A percentile compares a stretch with the other conserved stretches of the same genome.
Conservation (phyloP, 2,329 filamentous ascomycete genomes). For the Mollisia scopiformis region DNA sequence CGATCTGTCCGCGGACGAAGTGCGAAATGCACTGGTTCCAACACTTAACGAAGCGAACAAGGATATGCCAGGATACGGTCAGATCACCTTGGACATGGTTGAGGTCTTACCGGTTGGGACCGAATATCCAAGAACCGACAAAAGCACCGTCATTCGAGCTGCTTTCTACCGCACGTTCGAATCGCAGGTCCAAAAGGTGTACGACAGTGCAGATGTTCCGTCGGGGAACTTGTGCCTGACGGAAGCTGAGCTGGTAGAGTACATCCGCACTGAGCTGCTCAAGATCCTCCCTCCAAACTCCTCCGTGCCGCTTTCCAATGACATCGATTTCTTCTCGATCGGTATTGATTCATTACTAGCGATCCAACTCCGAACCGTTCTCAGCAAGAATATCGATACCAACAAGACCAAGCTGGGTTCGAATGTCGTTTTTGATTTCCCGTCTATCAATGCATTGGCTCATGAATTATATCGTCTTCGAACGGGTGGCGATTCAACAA, state of each 20-base stretch:
- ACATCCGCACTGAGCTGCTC: slow-evolving; percentile 16
- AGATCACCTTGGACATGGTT: slow-evolving; percentile 56
- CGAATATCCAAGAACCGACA: slow-evolving; percentile 53
- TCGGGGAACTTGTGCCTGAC: slow-evolving; percentile 10
- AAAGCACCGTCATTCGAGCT: slow-evolving; percentile 55
- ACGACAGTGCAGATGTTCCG: slow-evolving; percentile 9
- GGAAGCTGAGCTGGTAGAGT: slow-evolving; percentile 15
- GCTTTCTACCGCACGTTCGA: slow-evolving; percentile 49
- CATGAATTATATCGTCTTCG: slow-evolving; percentile 45
- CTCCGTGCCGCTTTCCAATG: too few species aligned
- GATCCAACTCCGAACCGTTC: slow-evolving; percentile 54
- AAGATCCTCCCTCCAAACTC: slow-evolving; percentile 15
- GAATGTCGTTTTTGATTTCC: slow-evolving; percentile 63
- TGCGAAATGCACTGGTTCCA: slow-evolving; percentile 53
- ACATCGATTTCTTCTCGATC: slow-evolving; percentile 59
- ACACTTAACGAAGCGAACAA: slow-evolving; percentile 55
- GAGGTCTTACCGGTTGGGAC: slow-evolving; percentile 47
- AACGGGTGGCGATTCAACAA: too few species aligned
- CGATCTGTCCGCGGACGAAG: slow-evolving; percentile 48
- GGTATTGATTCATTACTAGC: slow-evolving; percentile 63
- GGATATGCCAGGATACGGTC: slow-evolving; percentile 52
- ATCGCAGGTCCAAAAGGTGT: slow-evolving; percentile 1
- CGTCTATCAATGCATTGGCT: slow-evolving; percentile 50
- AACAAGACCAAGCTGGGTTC: slow-evolving; percentile 50
- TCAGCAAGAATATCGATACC: slow-evolving; percentile 54